Percentiles rank a stretch among this genome's conserved stretches.
Evolutionary conservation across 2,329 filamentous ascomycete genomes (phyloP).

Genomic region (Fusarium sp.): DNA sequence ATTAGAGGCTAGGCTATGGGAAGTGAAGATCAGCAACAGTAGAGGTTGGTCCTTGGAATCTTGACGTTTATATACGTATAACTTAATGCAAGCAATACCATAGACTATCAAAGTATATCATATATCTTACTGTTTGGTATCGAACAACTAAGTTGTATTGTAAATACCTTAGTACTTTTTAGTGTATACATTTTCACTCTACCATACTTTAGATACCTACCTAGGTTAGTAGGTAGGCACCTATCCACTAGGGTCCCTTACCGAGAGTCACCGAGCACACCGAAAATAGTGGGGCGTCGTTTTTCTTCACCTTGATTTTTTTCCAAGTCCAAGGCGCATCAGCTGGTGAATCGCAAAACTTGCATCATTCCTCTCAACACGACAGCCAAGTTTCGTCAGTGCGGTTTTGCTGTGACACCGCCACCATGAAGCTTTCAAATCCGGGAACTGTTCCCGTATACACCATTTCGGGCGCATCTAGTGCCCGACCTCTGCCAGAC

Average conservation of each 20-base stretch:
- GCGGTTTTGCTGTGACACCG: slow-evolving; percentile 11
- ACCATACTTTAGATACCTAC: too few species aligned
- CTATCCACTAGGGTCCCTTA: neutral
- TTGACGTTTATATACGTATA: neutral
- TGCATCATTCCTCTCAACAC: slow-evolving; percentile 16
- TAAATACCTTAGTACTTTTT: too few species aligned
- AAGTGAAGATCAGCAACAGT: neutral
- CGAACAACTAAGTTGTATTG: too few species aligned
- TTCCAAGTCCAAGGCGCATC: slow-evolving; percentile 31
- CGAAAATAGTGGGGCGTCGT: slow-evolving; percentile 33
- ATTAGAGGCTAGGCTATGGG: neutral
- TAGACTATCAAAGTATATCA: neutral
- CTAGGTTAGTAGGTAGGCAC: too few species aligned
- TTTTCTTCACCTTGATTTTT: slow-evolving; percentile 46
- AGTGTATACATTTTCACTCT: too few species aligned
- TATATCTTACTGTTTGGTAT: neutral
- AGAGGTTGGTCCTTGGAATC: neutral
- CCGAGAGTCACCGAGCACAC: slow-evolving; percentile 34
- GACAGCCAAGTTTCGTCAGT: slow-evolving; percentile 21
- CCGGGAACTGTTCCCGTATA: slow-evolving; percentile 89
- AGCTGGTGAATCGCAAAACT: slow-evolving; percentile 25
- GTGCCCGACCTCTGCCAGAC: slow-evolving; percentile 87
- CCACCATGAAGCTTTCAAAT: slow-evolving; percentile 80
- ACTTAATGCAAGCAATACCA: neutral
- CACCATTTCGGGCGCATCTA: slow-evolving; percentile 91